A percentile compares a stretch with the other conserved stretches of the same genome.
Conservation (phyloP, 352 stramenopile species). For the Globisporangium irregulare region DNA sequence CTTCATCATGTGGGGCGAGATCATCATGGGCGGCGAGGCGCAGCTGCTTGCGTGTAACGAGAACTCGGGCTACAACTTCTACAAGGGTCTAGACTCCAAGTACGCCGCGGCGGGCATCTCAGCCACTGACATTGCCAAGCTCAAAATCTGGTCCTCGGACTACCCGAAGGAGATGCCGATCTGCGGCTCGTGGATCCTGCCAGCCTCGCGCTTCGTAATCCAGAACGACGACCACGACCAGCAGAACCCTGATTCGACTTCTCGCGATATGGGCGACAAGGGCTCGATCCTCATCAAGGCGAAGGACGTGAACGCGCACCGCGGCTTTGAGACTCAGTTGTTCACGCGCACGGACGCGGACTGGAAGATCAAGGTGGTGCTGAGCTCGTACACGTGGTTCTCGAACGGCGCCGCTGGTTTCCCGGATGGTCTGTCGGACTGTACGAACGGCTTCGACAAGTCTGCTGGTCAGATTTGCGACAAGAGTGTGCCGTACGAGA, state of each 20-base stretch:
- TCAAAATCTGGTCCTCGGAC: conserved; percentile 79
- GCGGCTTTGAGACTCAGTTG: conserved; percentile 54
- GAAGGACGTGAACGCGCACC: conserved; percentile 44
- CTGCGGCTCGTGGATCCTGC: conserved; percentile 63
- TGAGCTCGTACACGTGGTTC: conserved; percentile 67
- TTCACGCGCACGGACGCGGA: conserved; percentile 55
- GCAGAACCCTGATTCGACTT: conserved; percentile 42
- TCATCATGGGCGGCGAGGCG: conserved; percentile 24
- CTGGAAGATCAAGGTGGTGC: conserved; percentile 66
- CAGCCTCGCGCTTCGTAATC: conserved; percentile 54
- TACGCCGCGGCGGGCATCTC: conserved; percentile 47
- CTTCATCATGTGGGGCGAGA: conserved; percentile 53
- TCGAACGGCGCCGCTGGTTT: conserved; percentile 47
- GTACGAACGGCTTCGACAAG: conserved; percentile 28
- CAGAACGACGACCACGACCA: conserved; percentile 82
- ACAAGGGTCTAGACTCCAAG: conserved; percentile 42
- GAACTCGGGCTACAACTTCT: conserved; percentile 63
- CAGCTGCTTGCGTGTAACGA: conserved; percentile 51
- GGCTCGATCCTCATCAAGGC: conserved; percentile 58
- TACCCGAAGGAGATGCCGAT: conserved; percentile 58
- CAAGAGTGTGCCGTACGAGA: conserved; percentile 7
- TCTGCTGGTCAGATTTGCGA: conserved; percentile 32
- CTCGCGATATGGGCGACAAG: conserved; percentile 52
- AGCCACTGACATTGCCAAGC: conserved; percentile 50
- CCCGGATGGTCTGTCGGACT: conserved; percentile 52